Evolutionary conservation across 208 protist genomes (phyloP), one percentile per base, ranked within the genome.

Genomic region (Acanthamoeba culbertsoni): DNA sequence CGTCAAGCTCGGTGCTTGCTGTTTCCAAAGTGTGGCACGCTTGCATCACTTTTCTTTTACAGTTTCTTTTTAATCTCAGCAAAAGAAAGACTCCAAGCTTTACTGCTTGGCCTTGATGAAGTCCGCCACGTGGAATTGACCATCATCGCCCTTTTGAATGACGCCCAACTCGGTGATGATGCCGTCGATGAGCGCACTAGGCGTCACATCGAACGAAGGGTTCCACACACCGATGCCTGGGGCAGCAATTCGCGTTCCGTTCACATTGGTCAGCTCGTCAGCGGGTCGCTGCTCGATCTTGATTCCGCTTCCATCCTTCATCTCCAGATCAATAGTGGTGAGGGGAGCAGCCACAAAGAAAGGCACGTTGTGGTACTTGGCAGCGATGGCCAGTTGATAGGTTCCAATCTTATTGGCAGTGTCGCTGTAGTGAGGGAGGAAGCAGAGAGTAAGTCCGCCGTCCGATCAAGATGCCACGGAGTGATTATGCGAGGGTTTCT

Each of bases 181-280:
- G 68, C 89, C 94, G 1, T 98, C 98, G 88, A 99, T 99, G 7
- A 99, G 96, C 53, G 94, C 95, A 18, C 95, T 97, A 2, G 98
- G 98, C 0, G 99, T 99, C n/a, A 99, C 98, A 95, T 99, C 98
- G 93, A 99, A 99, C 10, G 98, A 97, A 1, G 98, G 99, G 94
- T 99, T 99, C 98, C 98, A 99, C 51, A 98, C 96, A 33, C 86
- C 93, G 46, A 99, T 95, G 0, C 97, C 97, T 6, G 97, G 96
- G 7, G 97, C 97, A 73, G 98, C 98, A 35, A 98, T 93, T 2
- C 68, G 94, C 73, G 48, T 53, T n/a, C 94, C 94, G 48, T 91
- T 93, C 68, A 96, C 51, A 53, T 97, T 97, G 46, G 97, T 99
- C 31, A 99, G 98, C 96, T 99, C 98, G 4, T 94, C 96, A 63